Evolutionary conservation across 306 rosid species (phyloP).

Genomic region (Ceratonia siliqua): DNA sequence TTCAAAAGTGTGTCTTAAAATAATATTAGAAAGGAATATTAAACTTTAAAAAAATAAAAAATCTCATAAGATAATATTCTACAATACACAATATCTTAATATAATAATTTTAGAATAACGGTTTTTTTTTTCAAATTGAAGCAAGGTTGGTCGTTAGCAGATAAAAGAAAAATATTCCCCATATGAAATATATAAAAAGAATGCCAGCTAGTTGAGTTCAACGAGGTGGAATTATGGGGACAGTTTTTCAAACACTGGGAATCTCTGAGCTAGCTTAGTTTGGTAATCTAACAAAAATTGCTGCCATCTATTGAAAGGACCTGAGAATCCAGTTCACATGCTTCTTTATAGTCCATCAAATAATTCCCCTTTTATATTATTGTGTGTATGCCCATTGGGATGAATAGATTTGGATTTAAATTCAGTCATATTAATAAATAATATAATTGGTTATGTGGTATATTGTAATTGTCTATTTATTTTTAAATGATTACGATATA

Average conservation of each 20-base stretch:
- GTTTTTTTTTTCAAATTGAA: too few species aligned
- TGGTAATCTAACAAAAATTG: constrained; percentile 40
- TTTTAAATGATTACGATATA: too few species aligned
- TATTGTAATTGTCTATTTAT: too few species aligned
- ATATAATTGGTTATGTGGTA: too few species aligned
- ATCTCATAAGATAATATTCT: too few species aligned
- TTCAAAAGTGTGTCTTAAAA: too few species aligned
- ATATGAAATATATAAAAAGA: constrained; percentile 4
- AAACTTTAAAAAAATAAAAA: background rate
- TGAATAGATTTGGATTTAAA: too few species aligned
- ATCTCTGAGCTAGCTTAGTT: constrained; percentile 45
- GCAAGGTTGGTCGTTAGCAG: background rate
- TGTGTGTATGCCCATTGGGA: background rate
- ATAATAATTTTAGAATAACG: too few species aligned
- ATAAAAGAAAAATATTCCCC: constrained; percentile 39
- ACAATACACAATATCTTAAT: too few species aligned
- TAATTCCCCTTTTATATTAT: constrained; percentile 13
- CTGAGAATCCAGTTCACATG: constrained; percentile 40
- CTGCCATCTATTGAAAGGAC: constrained; percentile 15
- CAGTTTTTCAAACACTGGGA: constrained; percentile 44
- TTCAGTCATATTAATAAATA: too few species aligned
- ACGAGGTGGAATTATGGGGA: constrained; percentile 45
- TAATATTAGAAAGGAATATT: too few species aligned
- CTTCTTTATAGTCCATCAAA: constrained; percentile 11
- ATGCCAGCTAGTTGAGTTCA: constrained; percentile 35